Evolutionary conservation across 345 rosid species (phyloP).

Genomic region (Corymbia maculata): DNA sequence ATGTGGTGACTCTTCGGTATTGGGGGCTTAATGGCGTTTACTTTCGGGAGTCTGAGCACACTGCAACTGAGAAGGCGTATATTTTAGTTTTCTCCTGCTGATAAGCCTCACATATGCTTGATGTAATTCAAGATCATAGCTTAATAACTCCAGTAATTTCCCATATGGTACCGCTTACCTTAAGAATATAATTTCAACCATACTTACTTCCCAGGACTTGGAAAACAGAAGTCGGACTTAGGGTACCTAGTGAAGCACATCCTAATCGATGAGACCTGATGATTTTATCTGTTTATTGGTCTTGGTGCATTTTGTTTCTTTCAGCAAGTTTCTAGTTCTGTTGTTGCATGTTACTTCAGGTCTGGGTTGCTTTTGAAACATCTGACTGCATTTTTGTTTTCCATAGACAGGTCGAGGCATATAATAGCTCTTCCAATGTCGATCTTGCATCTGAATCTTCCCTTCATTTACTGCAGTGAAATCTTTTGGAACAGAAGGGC

Average conservation of each 20-base stretch:
- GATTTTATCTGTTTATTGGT: background rate
- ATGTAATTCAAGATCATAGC: background rate
- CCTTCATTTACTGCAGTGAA: conserved; percentile 19
- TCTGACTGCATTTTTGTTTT: background rate
- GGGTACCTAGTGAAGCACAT: background rate
- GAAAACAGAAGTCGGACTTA: background rate
- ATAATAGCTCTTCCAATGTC: background rate
- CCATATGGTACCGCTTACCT: background rate
- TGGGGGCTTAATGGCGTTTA: background rate
- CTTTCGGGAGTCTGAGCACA: background rate
- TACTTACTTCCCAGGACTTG: background rate
- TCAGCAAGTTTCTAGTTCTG: background rate
- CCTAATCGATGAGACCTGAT: background rate
- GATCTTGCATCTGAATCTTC: background rate
- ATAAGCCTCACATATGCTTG: background rate
- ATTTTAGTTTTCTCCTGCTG: background rate
- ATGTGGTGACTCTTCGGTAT: background rate
- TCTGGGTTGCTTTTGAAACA: background rate
- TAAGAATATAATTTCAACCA: background rate
- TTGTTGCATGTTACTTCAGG: background rate
- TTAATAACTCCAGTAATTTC: background rate
- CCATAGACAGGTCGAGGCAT: background rate
- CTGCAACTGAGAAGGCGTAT: background rate
- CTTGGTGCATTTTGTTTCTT: background rate
- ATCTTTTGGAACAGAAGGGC: conserved; percentile 50